Conservation (phyloP, 345 rosid species). For the Populus deltoides region DNA sequence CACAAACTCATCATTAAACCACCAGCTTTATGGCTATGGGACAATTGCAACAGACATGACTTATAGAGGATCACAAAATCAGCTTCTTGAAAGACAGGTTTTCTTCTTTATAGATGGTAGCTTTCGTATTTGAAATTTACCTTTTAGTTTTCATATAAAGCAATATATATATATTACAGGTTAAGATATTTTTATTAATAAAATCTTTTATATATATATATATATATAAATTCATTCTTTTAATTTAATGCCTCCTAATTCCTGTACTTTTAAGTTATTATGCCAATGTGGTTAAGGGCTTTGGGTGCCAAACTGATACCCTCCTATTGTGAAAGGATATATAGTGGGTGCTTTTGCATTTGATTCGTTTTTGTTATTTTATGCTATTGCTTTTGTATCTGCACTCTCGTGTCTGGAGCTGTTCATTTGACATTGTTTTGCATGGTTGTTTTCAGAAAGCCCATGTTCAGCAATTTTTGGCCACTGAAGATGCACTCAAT, state of each 20-base stretch:
- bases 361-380: neutral
- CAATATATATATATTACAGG: neutral
- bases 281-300: neutral
- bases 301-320: constrained; percentile 1
- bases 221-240: neutral
- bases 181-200: too few species aligned
- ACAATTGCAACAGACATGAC: constrained; percentile 58
- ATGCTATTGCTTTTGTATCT: neutral
- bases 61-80: constrained; percentile 80
- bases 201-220: neutral
- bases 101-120: constrained; percentile 17
- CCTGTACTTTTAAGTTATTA: neutral
- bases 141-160: neutral
- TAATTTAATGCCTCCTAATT: neutral
- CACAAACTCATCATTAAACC: constrained; percentile 61
- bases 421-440: constrained; percentile 16
- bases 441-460: constrained; percentile 58
- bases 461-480: constrained; percentile 92
- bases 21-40: constrained; percentile 75
- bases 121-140: constrained; percentile 1
- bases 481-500: constrained; percentile 87
- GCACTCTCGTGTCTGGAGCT: neutral
- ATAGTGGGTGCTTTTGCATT: neutral
- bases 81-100: constrained; percentile 95
- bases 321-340: neutral